Base-by-base conservation (phyloP, 306 rosid genomes). In the Aeschynomene evenia region DNA sequence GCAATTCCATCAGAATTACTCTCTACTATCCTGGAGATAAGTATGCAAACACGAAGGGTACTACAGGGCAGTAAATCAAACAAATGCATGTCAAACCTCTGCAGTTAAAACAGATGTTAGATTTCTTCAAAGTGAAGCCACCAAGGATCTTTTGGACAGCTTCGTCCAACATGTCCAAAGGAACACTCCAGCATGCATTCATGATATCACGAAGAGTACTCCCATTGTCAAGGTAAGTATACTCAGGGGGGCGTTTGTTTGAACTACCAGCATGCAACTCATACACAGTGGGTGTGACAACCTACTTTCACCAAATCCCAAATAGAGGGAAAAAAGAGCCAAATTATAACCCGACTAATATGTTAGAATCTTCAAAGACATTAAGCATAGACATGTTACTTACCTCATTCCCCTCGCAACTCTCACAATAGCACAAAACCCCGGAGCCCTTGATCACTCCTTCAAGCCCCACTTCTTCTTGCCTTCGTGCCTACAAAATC, bases 211-310 rank as follows among this genome's bases (percentile, higher is more conserved):
- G 87, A 31, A 95, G 99, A 55, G 88, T 84, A 23, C 39, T 68
- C 51, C 92, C 92, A 68, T 81, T 85, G 54, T 83, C 90, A 72
- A 95, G 78, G 82, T 79, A 87, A 54, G 80, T 89, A 59, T 91
- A 87, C 70, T 89, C 97, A 0, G 92, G 92, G 5, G 99, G 97
- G 9, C 92, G 91, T 74, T 89, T 91, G 77, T 84, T 87, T 64
- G 88, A 55, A 77, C 99, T 91, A 33, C 92, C 85, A 20, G 99
- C 99, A 77, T 95, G 99, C 70, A 87, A 73, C 87, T 95, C 99
- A 83, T 85, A 95, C 72, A 70, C 74, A 13, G 87, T 55, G 42
- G 99, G 99, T 4, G 92, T 50, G 65, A 89, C 84, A 79, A 83
- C 88, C 99, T 95, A 80, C 65, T 51, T 33, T n/a, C 73, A 34